Percentiles rank a stretch among this genome's conserved stretches.
These are phyloP conservation scores for Leccinum variabile DNA, from an alignment of 1,284 basidiomycete genomes.

Conservation along the genomic window DNA sequence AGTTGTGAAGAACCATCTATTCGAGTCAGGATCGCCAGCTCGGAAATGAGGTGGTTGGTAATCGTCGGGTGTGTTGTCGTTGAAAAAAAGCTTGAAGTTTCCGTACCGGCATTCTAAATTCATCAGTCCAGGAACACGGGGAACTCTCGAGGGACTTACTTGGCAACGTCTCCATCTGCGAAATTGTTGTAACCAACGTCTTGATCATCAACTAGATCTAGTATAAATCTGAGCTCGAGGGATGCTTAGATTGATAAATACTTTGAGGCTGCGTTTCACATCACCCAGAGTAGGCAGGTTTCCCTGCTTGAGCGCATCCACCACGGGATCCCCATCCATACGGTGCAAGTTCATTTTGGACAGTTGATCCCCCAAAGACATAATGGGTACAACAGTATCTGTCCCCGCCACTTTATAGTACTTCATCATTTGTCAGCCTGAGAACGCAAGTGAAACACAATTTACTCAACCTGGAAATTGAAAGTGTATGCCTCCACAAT, in stretches of 20 bases:
- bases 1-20: conserved; percentile 77
- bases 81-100: conserved; percentile 82
- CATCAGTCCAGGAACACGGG: conserved; percentile 1
- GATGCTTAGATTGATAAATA: conserved; percentile 24
- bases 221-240: conserved; percentile 5
- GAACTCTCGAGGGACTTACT: conserved; percentile 43
- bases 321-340: conserved; percentile 49
- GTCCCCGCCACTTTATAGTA: conserved; percentile 62
- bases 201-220: conserved; percentile 58
- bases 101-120: conserved; percentile 69
- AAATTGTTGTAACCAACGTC: conserved; percentile 71
- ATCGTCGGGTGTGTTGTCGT: conserved; percentile 67
- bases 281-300: conserved; percentile 65
- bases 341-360: conserved; percentile 49
- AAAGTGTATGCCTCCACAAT: conserved; percentile 82
- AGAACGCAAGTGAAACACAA: not conserved
- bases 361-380: conserved; percentile 62
- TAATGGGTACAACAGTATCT: conserved; percentile 55
- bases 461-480: conserved; percentile 61
- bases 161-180: conserved; percentile 74
- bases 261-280: conserved; percentile 74
- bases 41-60: conserved; percentile 78
- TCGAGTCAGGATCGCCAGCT: conserved; percentile 61
- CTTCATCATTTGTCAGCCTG: conserved; percentile 37
- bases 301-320: conserved; percentile 54